A percentile compares a stretch with the other conserved stretches of the same genome.
These are phyloP conservation scores for Colletotrichum ledebouriae DNA, from an alignment of 2,329 filamentous ascomycete species.

Conservation along the genomic window DNA sequence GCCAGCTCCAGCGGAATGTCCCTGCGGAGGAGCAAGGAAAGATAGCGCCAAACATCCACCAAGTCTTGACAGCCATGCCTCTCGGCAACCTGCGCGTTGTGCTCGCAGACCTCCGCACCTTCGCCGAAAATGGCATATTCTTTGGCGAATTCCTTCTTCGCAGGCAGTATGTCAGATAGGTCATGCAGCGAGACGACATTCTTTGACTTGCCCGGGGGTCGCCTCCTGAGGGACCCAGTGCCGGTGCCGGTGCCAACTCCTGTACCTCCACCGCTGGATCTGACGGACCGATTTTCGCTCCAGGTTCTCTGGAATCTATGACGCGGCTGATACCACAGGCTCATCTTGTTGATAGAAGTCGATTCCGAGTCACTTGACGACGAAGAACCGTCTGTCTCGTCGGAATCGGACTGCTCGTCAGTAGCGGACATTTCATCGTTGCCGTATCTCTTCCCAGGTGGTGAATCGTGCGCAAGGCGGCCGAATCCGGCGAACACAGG, in stretches of 20 bases:
- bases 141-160: conserved; percentile 80
- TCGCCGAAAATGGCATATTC: conserved; percentile 89
- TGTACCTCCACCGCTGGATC: conserved; percentile 72
- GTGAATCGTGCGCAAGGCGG: conserved; percentile 65
- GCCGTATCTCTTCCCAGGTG: conserved; percentile 60
- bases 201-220: conserved; percentile 64
- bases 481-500: conserved; percentile 71
- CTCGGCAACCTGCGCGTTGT: conserved; percentile 85
- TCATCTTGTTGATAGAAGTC: conserved; percentile 72
- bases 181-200: conserved; percentile 83
- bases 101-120: conserved; percentile 82
- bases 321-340: conserved; percentile 67
- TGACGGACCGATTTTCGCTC: conserved; percentile 69
- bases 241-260: conserved; percentile 66
- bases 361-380: conserved; percentile 73
- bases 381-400: conserved; percentile 61
- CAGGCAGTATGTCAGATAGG: conserved; percentile 78
- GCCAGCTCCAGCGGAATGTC: conserved; percentile 79
- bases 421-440: conserved; percentile 65
- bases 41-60: conserved; percentile 86
- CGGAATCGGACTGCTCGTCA: conserved; percentile 65
- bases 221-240: conserved; percentile 59
- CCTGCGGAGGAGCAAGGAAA: conserved; percentile 81
- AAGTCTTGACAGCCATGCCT: conserved; percentile 79
- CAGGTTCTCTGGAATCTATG: conserved; percentile 67